Conservation (phyloP, 139 green algal genomes). For the Chlamydomonas eustigma region DNA sequence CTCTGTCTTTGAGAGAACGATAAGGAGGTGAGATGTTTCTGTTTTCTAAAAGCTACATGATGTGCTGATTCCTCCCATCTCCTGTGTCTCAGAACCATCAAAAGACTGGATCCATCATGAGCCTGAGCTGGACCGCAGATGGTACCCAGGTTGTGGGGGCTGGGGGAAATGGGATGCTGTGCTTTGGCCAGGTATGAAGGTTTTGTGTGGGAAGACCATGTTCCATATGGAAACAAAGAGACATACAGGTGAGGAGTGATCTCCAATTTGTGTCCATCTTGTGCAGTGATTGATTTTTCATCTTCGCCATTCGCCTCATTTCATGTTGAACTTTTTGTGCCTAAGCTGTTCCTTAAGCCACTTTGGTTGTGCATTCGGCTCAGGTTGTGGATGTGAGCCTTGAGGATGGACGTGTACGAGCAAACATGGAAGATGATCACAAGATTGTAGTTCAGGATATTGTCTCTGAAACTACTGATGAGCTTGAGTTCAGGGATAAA, state of each 20-base stretch:
- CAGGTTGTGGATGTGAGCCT: constrained; percentile 42
- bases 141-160: constrained; percentile 60
- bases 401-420: constrained; percentile 40
- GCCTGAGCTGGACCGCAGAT: constrained; percentile 62
- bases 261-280: too few species aligned
- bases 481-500: constrained; percentile 71
- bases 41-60: too few species aligned
- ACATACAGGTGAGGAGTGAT: too few species aligned
- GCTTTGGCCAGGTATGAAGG: constrained; percentile 42
- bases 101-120: constrained; percentile 47
- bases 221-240: too few species aligned
- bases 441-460: constrained; percentile 49
- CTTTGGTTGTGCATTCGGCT: too few species aligned
- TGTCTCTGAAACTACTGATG: constrained; percentile 53
- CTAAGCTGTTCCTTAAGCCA: constrained; percentile 2
- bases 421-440: constrained; percentile 33
- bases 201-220: too few species aligned
- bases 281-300: too few species aligned
- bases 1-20: too few species aligned
- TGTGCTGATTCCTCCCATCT: too few species aligned
- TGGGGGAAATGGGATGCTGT: constrained; percentile 54
- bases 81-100: constrained; percentile 20
- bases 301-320: too few species aligned
- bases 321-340: too few species aligned
- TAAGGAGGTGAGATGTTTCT: too few species aligned